Conservation (phyloP, 441 rosid species). For the Populus hybrid region DNA sequence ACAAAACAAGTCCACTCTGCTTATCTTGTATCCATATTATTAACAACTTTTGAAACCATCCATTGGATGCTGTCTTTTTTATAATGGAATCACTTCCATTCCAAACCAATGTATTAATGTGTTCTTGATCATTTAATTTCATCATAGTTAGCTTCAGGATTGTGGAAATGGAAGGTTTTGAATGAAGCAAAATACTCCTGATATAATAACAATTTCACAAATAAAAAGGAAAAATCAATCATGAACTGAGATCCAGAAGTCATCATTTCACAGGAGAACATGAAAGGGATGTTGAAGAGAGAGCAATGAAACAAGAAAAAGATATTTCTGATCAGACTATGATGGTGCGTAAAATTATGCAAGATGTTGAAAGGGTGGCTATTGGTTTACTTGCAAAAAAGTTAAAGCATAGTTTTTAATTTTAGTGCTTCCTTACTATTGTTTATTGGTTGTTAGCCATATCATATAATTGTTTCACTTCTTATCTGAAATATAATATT, state of each 20-base stretch:
- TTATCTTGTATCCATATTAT: neutral
- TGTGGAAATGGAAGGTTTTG: too few species aligned
- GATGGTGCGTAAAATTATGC: slow-evolving; percentile 29
- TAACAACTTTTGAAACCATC: neutral
- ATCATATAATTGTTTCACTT: too few species aligned
- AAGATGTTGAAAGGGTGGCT: slow-evolving; percentile 57
- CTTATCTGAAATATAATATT: neutral
- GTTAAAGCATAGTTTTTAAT: slow-evolving; percentile 26
- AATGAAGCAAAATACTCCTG: neutral
- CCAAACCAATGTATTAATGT: neutral
- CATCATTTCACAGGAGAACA: slow-evolving; percentile 28
- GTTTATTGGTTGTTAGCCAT: neutral
- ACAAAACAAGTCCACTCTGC: too few species aligned
- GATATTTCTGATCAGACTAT: slow-evolving; percentile 15
- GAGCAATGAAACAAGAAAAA: slow-evolving; percentile 24
- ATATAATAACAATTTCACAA: slow-evolving; percentile 20
- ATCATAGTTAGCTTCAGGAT: too few species aligned
- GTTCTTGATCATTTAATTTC: too few species aligned
- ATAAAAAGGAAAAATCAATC: slow-evolving; percentile 27
- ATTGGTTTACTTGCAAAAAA: slow-evolving; percentile 59
- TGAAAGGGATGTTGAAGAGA: slow-evolving; percentile 31
- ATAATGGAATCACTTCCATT: slow-evolving; percentile 26
- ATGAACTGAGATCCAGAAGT: slow-evolving; percentile 18
- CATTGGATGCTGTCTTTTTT: too few species aligned
- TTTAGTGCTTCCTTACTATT: neutral